Conservation (phyloP, 1,139 yeast species). For the Protomyces lactucae-debilis region DNA sequence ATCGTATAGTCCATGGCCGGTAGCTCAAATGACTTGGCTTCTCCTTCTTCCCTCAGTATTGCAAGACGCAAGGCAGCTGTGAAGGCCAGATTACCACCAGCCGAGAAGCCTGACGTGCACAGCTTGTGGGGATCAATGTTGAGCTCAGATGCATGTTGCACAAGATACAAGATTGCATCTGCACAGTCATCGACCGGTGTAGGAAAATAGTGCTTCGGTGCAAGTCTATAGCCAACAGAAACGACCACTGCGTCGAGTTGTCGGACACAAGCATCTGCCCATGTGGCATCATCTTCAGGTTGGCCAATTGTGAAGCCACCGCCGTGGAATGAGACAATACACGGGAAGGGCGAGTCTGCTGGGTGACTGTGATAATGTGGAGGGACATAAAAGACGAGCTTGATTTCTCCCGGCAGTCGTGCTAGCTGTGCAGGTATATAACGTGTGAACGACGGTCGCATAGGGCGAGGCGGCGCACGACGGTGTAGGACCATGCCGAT, state of each 20-base stretch:
- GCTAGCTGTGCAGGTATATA: background rate
- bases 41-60: background rate
- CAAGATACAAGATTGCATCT: constrained; percentile 7
- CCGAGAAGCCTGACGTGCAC: constrained; percentile 8
- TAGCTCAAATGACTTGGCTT: background rate
- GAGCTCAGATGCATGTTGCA: background rate
- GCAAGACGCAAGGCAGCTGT: constrained; percentile 8
- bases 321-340: constrained; percentile 40
- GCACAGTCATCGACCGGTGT: constrained; percentile 46
- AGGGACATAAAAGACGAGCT: constrained; percentile 14
- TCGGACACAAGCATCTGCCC: constrained; percentile 33
- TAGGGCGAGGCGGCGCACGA: constrained; percentile 12
- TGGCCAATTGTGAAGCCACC: constrained; percentile 42
- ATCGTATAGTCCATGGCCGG: background rate
- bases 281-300: constrained; percentile 37
- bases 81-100: constrained; percentile 18
- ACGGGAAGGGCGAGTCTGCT: constrained; percentile 32
- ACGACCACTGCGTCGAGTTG: constrained; percentile 37
- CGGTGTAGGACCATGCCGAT: constrained; percentile 12
- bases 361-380: background rate
- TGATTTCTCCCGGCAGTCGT: background rate
- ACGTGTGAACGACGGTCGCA: background rate
- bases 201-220: constrained; percentile 50
- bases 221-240: constrained; percentile 43
- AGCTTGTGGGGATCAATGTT: background rate